phyloP scores from a whole-genome alignment of 257 asterid species.

The Phtheirospermum japonicum region DNA sequence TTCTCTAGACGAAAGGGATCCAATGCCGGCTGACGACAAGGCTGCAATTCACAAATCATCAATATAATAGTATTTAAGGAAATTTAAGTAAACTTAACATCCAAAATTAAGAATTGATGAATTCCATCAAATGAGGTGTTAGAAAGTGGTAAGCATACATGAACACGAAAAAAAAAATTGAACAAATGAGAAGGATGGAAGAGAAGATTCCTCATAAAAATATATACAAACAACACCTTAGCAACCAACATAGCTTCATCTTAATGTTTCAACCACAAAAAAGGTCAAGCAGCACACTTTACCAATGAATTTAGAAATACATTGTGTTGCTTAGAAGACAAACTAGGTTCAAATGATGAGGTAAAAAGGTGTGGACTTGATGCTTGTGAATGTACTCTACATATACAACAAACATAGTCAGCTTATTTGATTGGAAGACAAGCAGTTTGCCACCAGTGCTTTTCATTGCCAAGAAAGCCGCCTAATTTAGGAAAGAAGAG shows the following conservation, averaged over 20 bases:
- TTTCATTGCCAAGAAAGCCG: conserved; percentile 96
- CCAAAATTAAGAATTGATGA: background rate
- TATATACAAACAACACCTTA: background rate
- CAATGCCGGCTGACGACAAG: conserved; percentile 82
- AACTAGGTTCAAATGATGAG: conserved; percentile 7
- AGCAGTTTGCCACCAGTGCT: conserved; percentile 95
- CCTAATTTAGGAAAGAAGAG: conserved; percentile 45
- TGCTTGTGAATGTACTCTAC: background rate
- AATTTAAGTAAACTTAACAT: background rate
- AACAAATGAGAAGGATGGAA: background rate
- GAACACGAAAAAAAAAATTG: background rate
- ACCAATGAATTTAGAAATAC: background rate
- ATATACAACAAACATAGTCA: conserved; percentile 9
- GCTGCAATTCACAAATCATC: conserved; percentile 46
- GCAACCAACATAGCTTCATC: background rate
- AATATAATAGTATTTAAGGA: conserved; percentile 11
- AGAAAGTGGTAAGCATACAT: background rate
- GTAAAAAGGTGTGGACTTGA: conserved; percentile 3
- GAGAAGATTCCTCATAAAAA: background rate
- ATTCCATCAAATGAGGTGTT: conserved; percentile 17
- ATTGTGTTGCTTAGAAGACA: background rate
- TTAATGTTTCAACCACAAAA: background rate
- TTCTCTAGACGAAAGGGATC: conserved; percentile 97
- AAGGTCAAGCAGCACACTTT: too few species aligned
- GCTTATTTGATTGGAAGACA: conserved; percentile 90